These are phyloP conservation scores for Aspergillus sp. DNA, from an alignment of 2,329 filamentous ascomycete genomes.

Conservation along the genomic window DNA sequence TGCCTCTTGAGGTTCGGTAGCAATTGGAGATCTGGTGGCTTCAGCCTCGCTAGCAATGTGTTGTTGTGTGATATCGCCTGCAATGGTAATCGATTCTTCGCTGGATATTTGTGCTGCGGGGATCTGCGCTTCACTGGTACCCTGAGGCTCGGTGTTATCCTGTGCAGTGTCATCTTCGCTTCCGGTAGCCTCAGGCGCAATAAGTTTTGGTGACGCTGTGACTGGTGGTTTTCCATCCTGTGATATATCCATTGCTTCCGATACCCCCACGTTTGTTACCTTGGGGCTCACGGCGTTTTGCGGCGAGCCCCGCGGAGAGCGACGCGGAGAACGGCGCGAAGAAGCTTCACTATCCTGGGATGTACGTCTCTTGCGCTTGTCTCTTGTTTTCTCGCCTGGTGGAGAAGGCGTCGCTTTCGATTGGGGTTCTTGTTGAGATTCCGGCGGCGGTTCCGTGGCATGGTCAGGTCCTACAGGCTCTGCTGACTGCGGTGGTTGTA, in stretches of 20 bases:
- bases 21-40: not conserved
- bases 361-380: conserved; percentile 8
- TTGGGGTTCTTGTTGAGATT: conserved; percentile 1
- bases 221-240: not conserved
- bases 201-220: not conserved
- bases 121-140: not conserved
- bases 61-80: not conserved
- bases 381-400: not conserved
- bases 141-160: not conserved
- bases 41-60: not conserved
- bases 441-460: not conserved
- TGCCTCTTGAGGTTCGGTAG: not conserved
- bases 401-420: conserved; percentile 11
- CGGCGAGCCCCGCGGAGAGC: not conserved
- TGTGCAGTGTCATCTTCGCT: not conserved
- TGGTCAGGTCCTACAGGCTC: not conserved
- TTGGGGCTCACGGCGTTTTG: conserved; percentile 2
- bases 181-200: not conserved
- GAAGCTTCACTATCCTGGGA: conserved; percentile 8
- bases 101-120: not conserved
- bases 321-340: not conserved
- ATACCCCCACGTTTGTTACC: not conserved
- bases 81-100: not conserved
- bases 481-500: not conserved
- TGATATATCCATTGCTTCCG: conserved; percentile 5